A percentile compares a stretch with the other conserved stretches of the same genome.
Evolutionary conservation across 768 basidiomycete species (phyloP).

Genomic region (Tylopilus subfusipes): DNA sequence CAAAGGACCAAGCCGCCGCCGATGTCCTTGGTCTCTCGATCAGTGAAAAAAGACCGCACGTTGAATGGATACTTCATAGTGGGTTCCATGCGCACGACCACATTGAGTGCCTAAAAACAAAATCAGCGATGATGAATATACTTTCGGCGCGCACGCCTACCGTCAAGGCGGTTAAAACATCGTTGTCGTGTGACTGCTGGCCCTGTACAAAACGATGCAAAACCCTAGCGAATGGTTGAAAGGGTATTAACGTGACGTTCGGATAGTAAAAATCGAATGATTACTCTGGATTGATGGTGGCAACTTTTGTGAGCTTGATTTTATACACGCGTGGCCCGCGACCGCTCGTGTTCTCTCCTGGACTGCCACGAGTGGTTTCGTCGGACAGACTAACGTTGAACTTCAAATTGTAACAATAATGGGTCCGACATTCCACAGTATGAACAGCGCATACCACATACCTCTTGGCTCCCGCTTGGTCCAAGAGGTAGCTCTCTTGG

Average conservation of each 20-base stretch:
- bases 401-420: slow-evolving; percentile 33
- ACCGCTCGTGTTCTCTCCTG: slow-evolving; percentile 32
- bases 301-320: slow-evolving; percentile 56
- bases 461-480: slow-evolving; percentile 48
- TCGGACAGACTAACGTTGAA: slow-evolving; percentile 58
- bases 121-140: neutral
- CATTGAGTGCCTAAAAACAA: slow-evolving; percentile 58
- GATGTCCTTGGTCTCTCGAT: slow-evolving; percentile 48
- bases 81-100: slow-evolving; percentile 73
- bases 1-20: slow-evolving; percentile 66
- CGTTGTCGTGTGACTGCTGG: slow-evolving; percentile 63
- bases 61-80: slow-evolving; percentile 67
- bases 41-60: slow-evolving; percentile 70
- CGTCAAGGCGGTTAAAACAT: slow-evolving; percentile 63
- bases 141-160: slow-evolving; percentile 32
- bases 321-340: slow-evolving; percentile 63
- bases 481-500: slow-evolving; percentile 59
- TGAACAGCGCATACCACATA: slow-evolving; percentile 21
- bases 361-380: slow-evolving; percentile 31
- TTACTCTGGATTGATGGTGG: slow-evolving; percentile 57
- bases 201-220: slow-evolving; percentile 62
- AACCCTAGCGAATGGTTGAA: slow-evolving; percentile 40
- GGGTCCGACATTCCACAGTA: neutral
- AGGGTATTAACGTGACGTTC: slow-evolving; percentile 17
- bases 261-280: slow-evolving; percentile 10